Evolutionary conservation across 306 rosid genomes (phyloP).

Genomic region (Adenanthera pavonina): DNA sequence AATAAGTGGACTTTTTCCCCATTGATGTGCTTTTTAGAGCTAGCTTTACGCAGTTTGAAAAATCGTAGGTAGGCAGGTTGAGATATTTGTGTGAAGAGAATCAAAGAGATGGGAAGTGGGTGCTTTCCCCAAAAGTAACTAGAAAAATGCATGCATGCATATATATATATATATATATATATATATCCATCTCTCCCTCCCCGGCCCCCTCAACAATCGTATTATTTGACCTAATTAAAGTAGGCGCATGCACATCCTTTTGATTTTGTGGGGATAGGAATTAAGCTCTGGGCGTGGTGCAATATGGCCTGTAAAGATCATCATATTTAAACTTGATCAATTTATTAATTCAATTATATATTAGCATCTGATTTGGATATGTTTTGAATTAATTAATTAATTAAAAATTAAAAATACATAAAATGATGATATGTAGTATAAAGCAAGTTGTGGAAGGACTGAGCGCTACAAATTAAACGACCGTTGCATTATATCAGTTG

Average conservation of each 20-base stretch:
- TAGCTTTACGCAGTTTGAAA: slow-evolving; percentile 8
- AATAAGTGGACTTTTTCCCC: slow-evolving; percentile 2
- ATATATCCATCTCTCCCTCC: too few relatives aligned
- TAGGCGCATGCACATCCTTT: neutral
- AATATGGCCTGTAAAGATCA: slow-evolving; percentile 10
- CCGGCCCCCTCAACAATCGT: neutral
- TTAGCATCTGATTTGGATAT: neutral
- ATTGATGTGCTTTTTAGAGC: neutral
- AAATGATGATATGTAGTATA: neutral
- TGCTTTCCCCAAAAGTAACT: slow-evolving; percentile 3
- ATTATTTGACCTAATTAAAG: neutral
- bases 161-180: too few relatives aligned
- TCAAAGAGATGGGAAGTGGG: neutral
- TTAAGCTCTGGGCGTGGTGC: neutral
- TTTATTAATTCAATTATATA: neutral
- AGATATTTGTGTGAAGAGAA: neutral
- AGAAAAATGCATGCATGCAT: slow-evolving; percentile 13
- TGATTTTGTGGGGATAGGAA: neutral
- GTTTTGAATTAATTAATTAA: neutral
- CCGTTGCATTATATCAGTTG: neutral
- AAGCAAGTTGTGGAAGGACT: neutral
- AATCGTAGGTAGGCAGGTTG: neutral
- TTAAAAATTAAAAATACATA: too few relatives aligned
- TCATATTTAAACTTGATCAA: neutral
- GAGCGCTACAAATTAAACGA: neutral